A percentile compares a stretch with the other conserved stretches of the same genome.
These are phyloP conservation scores for Mollisia scopiformis DNA, from an alignment of 2,329 filamentous ascomycete genomes.

Conservation along the genomic window DNA sequence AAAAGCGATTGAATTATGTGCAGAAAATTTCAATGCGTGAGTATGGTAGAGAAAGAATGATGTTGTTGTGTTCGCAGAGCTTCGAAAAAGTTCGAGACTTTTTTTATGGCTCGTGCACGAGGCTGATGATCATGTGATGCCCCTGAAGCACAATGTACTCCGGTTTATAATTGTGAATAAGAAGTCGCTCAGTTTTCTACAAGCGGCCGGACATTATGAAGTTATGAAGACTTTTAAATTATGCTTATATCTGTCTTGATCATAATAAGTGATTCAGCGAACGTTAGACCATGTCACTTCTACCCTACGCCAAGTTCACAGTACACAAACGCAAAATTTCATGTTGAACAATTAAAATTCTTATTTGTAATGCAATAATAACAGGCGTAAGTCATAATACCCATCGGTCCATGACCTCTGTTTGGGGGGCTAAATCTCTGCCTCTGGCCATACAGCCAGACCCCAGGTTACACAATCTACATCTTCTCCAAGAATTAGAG, in stretches of 20 bases:
- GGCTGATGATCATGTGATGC: not conserved
- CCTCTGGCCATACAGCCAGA: not conserved
- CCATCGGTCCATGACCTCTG: not conserved
- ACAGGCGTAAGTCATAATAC: not conserved
- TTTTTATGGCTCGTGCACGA: slow-evolving; percentile 11
- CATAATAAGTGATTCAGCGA: no score
- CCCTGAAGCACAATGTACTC: not conserved
- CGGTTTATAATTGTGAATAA: not conserved
- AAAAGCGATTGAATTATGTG: slow-evolving; percentile 12
- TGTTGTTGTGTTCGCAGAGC: slow-evolving; percentile 14
- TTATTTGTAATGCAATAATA: not conserved
- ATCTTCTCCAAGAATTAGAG: slow-evolving; percentile 15
- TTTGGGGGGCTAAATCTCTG: not conserved
- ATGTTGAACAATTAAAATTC: not conserved
- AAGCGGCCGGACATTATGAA: no score
- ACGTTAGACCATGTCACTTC: no score
- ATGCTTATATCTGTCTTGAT: no score
- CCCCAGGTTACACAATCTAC: slow-evolving; percentile 32
- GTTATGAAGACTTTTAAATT: no score
- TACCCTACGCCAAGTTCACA: no score
- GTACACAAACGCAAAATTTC: not conserved
- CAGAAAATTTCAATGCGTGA: not conserved
- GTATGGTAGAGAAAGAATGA: slow-evolving; percentile 1
- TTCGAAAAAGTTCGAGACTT: slow-evolving; percentile 28
- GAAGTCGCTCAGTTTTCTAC: not conserved